Conservation (phyloP, 139 green algal genomes). For the Closterium sp. region DNA sequence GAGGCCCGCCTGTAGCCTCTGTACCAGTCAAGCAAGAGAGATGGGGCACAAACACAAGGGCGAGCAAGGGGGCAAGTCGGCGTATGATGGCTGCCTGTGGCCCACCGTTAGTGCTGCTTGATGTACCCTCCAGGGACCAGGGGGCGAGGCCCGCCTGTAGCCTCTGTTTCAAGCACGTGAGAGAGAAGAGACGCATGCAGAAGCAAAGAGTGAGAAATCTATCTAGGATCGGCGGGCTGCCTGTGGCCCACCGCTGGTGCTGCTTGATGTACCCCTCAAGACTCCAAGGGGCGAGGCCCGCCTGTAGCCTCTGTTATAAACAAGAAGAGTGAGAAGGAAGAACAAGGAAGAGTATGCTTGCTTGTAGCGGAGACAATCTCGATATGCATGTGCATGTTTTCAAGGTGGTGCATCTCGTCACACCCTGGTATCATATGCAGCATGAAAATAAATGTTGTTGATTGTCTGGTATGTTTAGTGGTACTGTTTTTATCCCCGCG, state of each 20-base stretch:
- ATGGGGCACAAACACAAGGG: not conserved
- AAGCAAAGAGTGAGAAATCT: not conserved
- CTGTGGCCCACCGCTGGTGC: slow-evolving; percentile 39
- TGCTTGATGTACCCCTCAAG: slow-evolving; percentile 53
- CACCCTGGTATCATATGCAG: too few species aligned
- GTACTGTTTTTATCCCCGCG: too few species aligned
- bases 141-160: slow-evolving; percentile 27
- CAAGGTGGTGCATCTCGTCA: too few species aligned
- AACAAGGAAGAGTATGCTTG: not conserved
- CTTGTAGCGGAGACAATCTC: too few species aligned
- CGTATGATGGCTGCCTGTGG: not conserved
- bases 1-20: slow-evolving; percentile 32
- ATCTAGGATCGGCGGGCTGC: slow-evolving; percentile 35
- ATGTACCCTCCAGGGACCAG: slow-evolving; percentile 48
- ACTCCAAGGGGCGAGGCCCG: not conserved
- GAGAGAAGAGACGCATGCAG: not conserved
- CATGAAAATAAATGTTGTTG: too few species aligned
- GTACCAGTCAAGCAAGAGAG: not conserved
- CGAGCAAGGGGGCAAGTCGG: not conserved
- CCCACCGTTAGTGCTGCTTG: slow-evolving; percentile 48
- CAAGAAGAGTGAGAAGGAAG: not conserved
- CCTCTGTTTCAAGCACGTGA: not conserved
- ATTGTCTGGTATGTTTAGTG: too few species aligned
- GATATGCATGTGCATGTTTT: too few species aligned
- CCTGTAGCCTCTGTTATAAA: not conserved